phyloP scores from a whole-genome alignment of 2,329 filamentous ascomycete genomes.

The Colletotrichum abscissum region DNA sequence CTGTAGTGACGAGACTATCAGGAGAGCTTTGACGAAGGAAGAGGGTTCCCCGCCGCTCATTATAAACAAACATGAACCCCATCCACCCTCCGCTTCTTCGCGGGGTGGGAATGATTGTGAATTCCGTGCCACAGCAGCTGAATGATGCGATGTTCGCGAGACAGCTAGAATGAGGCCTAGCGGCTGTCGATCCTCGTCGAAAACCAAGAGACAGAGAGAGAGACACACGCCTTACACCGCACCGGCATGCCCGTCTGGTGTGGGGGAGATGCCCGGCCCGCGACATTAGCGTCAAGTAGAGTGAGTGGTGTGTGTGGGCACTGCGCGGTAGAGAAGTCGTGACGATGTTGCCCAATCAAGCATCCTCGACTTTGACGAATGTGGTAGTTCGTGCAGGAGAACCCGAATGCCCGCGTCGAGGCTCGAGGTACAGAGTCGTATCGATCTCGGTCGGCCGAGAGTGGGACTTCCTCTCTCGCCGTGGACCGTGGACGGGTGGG shows the following conservation, averaged over 20 bases:
- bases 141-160: conserved; percentile 25
- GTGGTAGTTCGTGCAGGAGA: background rate
- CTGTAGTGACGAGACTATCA: background rate
- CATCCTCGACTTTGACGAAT: background rate
- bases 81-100: background rate
- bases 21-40: background rate
- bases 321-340: background rate
- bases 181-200: conserved; percentile 7
- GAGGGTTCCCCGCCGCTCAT: background rate
- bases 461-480: background rate
- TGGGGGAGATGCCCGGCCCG: conserved; percentile 15
- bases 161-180: conserved; percentile 10
- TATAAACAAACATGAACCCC: background rate
- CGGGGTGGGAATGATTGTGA: background rate
- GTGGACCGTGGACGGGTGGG: no score
- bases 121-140: conserved; percentile 15
- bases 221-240: conserved; percentile 1
- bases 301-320: background rate
- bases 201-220: conserved; percentile 9
- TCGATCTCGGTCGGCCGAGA: background rate
- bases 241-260: conserved; percentile 18
- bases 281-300: conserved; percentile 16
- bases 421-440: background rate
- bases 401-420: background rate
- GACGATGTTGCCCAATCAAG: background rate